phyloP scores from a whole-genome alignment of 73 alveolate species.

The Paramecium sonneborni region DNA sequence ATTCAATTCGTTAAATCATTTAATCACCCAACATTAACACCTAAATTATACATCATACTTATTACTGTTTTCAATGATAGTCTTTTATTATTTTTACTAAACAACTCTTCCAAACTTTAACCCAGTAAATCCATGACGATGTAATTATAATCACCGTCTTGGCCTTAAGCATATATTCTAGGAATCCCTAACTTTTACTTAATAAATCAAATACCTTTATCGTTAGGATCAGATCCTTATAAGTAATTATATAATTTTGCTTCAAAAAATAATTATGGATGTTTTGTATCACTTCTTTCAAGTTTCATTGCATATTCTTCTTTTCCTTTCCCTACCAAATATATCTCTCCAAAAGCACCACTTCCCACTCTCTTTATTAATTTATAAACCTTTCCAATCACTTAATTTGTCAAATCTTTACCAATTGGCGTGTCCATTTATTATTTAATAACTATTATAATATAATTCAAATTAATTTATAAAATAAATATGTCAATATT shows the following conservation, averaged over 20 bases:
- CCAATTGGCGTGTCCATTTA: constrained; percentile 59
- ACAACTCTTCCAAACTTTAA: constrained; percentile 87
- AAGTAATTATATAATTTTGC: constrained; percentile 64
- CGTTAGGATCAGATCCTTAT: constrained; percentile 52
- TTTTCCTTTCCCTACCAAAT: constrained; percentile 64
- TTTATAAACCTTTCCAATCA: constrained; percentile 78
- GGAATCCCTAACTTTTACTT: constrained; percentile 65
- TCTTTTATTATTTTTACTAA: constrained; percentile 70
- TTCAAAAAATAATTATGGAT: constrained; percentile 68
- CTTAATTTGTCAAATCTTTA: constrained; percentile 45
- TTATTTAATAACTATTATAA: neutral
- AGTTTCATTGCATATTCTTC: constrained; percentile 81
- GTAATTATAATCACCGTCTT: constrained; percentile 82
- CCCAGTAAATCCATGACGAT: constrained; percentile 94
- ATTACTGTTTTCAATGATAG: constrained; percentile 58
- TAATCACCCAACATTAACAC: constrained; percentile 65
- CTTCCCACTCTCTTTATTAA: constrained; percentile 78
- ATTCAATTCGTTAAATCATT: constrained; percentile 64
- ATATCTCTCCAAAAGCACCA: constrained; percentile 94
- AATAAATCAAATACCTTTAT: constrained; percentile 40
- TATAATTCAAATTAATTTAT: neutral
- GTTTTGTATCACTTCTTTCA: constrained; percentile 70
- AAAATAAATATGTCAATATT: neutral
- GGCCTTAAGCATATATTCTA: constrained; percentile 62
- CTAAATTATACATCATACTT: constrained; percentile 9